These are phyloP conservation scores for Tricholoma hemisulphureum DNA, from an alignment of 768 basidiomycete genomes.

Conservation along the genomic window DNA sequence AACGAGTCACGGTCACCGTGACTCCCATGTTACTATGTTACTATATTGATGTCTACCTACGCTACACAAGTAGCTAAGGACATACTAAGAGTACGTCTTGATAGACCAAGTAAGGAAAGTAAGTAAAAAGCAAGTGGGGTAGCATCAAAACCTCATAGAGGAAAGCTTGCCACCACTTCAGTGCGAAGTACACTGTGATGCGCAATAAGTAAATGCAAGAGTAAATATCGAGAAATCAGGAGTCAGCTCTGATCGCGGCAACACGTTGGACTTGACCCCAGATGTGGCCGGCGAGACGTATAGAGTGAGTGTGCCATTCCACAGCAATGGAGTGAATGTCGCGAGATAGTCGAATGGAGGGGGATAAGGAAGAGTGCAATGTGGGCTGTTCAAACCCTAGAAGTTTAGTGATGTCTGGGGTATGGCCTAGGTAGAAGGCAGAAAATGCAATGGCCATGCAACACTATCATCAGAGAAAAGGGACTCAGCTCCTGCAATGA, in stretches of 20 bases:
- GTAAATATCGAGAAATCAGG: no score
- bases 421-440: conserved; percentile 4
- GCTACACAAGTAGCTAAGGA: no score
- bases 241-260: background rate
- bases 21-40: no score
- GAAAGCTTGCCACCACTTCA: background rate
- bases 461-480: background rate
- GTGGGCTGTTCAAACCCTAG: background rate
- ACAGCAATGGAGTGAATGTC: background rate
- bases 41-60: no score
- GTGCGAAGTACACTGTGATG: background rate
- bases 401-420: background rate
- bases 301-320: conserved; percentile 1
- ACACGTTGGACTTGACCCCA: no score
- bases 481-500: conserved; percentile 3
- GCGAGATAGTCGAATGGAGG: background rate
- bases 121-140: background rate
- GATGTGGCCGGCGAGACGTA: conserved; percentile 2
- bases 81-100: no score
- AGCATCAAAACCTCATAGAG: background rate
- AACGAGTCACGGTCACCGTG: no score
- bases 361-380: background rate
- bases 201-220: no score
- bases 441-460: conserved; percentile 1
- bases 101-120: no score